phyloP scores from a whole-genome alignment of 2,329 filamentous ascomycete species.

The Pseudogymnoascus sp. region DNA sequence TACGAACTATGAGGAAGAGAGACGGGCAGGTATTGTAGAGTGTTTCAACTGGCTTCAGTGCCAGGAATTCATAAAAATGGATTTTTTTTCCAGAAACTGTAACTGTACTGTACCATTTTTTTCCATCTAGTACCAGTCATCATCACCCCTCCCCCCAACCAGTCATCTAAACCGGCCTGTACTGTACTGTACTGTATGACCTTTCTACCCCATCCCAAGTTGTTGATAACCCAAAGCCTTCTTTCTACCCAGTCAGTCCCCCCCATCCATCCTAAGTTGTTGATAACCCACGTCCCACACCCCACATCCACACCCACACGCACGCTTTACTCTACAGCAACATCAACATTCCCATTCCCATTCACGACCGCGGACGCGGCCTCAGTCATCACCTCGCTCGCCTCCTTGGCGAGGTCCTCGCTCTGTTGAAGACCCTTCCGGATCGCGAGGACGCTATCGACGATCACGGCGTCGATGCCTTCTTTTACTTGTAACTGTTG shows the following conservation, averaged over 20 bases:
- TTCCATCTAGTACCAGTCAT: neutral
- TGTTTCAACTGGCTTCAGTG: neutral
- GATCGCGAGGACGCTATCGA: slow-evolving; percentile 89
- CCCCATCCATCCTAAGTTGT: no score
- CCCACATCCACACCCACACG: neutral
- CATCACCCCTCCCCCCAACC: neutral
- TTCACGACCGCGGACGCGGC: neutral
- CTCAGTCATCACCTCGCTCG: neutral
- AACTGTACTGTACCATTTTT: neutral
- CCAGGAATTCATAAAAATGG: neutral
- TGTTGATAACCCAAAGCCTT: no score
- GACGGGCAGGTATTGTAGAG: neutral
- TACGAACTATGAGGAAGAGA: no score
- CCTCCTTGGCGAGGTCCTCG: neutral
- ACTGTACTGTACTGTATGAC: neutral
- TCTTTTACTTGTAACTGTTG: slow-evolving; percentile 69
- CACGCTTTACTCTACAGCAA: neutral
- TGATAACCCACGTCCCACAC: no score
- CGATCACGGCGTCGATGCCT: slow-evolving; percentile 96
- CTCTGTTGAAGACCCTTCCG: slow-evolving; percentile 61
- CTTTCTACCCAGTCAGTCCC: no score
- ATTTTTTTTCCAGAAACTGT: neutral
- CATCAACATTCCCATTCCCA: neutral
- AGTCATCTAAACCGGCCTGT: neutral
- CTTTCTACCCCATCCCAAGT: no score